Evolutionary conservation across 2,329 filamentous ascomycete species (phyloP), one percentile per base, ranked within the genome.

Genomic region (Coleophoma eucalyptorum): DNA sequence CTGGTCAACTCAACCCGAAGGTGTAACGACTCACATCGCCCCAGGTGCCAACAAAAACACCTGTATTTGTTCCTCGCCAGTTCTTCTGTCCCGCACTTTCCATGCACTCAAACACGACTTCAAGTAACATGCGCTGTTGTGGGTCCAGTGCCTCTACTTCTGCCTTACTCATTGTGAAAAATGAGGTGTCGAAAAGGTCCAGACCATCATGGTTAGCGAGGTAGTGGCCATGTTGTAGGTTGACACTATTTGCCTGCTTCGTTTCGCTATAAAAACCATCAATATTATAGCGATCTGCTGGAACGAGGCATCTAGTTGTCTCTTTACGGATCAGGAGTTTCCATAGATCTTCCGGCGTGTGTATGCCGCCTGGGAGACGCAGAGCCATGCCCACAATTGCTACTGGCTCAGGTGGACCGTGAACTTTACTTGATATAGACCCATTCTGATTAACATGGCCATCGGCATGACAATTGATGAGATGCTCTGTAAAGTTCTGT

Each of bases 331-430:
- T 11, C 13, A 55, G 44, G 16, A 50, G 35, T 35, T 52, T 46
- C 52, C 52, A 53, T 12, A 52, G 41, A 31, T 32, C 31, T 38
- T 48, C 46, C 10, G 49, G 32, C 18, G 37, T 35, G 31, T 47
- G 37, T 31, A 51, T 47, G 4, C 43, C 54, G 16, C 65, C 65
- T 8, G 67, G 64, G 2, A 69, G 58, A 35, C 67, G 59, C n/a
- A 65, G 67, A 8, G 62, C 51, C 49, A 55, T 55, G 3, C 54
- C 54, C 16, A 53, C 33, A 12, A 55, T 51, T 5, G 54, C 54
- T 16, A 55, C 51, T 8, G 53, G 15, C 15, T 35, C 33, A 10
- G 33, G 33, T n/a, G n/a, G n/a, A n/a, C n/a, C n/a, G n/a, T n/a
- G n/a, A n/a, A n/a, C n/a, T n/a, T n/a, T n/a, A n/a, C n/a, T n/a